Evolutionary conservation across 441 rosid species (phyloP), one percentile per base, ranked within the genome.

Genomic region (Bruguiera hainesii): DNA sequence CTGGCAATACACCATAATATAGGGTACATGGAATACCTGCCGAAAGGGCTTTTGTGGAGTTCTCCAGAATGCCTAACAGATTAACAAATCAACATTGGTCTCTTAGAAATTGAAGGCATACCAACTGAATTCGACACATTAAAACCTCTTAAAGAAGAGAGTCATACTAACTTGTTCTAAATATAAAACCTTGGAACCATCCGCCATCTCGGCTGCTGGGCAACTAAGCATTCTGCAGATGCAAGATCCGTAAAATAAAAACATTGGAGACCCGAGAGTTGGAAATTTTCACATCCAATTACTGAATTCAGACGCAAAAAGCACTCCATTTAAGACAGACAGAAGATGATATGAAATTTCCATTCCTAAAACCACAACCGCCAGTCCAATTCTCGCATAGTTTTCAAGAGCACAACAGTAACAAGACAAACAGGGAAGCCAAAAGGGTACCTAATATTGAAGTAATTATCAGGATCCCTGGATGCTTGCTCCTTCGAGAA

Each of bases 31-130:
- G 21, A 64, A 58, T 73, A 93, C 98, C 93, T 90, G 93, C 37
- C 96, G 89, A 77, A 90, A 93, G 10, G 98, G 98, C 81, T 90
- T 93, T 73, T 86, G 89, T 55, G 97, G 97, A 77, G 93, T 90
- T 64, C 98, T 84, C 93, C 96, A 89, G 75, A 93, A 93, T 37
- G 97, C 96, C 98, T 84, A 76, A 20, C 7, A 70, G 60, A 52
- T n/a, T 52, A 52, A 52, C 25, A n/a, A 18, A 60, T n/a, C 51
- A 55, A 30, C n/a, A 19, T 29, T 49, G 46, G 11, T 23, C 51
- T 2, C 25, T 55, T 15, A 30, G 50, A 66, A 72, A 23, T 25
- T 25, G 20, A 37, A 56, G 9, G 35, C 21, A 63, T 29, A 52
- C 7, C 8, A 65, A 61, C 64, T 18, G 21, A 31, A 39, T 18